Evolutionary conservation across 305 asterid genomes (phyloP).

Genomic region (Fraxinus sp.): DNA sequence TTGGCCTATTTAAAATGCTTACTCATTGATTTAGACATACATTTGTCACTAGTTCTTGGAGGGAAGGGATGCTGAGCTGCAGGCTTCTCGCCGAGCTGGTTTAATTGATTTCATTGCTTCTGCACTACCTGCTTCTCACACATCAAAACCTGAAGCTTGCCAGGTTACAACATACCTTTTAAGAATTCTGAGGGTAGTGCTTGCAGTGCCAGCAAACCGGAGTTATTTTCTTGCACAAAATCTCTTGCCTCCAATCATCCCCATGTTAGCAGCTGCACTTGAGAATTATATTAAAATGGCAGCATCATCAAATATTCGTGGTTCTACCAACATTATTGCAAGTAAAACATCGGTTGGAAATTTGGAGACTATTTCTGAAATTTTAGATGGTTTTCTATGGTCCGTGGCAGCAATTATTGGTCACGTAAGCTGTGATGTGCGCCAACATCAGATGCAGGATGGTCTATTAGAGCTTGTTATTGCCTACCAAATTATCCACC

Average conservation of each 20-base stretch:
- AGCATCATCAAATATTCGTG: conserved; percentile 66
- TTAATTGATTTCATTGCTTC: conserved; percentile 96
- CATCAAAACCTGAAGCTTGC: conserved; percentile 93
- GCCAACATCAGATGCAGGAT: conserved; percentile 81
- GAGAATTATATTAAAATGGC: conserved; percentile 88
- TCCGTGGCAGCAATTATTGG: conserved; percentile 75
- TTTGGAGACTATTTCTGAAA: conserved; percentile 69
- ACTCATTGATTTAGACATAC: conserved; percentile 29
- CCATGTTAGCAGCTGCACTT: conserved; percentile 93
- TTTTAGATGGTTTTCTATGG: conserved; percentile 84
- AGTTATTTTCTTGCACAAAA: conserved; percentile 92
- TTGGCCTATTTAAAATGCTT: background rate
- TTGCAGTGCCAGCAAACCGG: conserved; percentile 62
- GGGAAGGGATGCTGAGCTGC: conserved; percentile 94
- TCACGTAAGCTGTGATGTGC: conserved; percentile 57
- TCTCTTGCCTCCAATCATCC: conserved; percentile 92
- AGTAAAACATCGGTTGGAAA: conserved; percentile 62
- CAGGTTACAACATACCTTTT: conserved; percentile 77
- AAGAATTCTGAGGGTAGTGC: conserved; percentile 74
- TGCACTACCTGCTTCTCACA: conserved; percentile 96
- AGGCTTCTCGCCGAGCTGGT: conserved; percentile 96
- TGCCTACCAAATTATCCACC: conserved; percentile 87
- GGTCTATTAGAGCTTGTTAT: conserved; percentile 88
- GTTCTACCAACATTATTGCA: conserved; percentile 45
- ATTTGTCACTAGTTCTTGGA: conserved; percentile 65